Evolutionary conservation across 306 rosid species (phyloP).

Genomic region (Vigna trinervia): DNA sequence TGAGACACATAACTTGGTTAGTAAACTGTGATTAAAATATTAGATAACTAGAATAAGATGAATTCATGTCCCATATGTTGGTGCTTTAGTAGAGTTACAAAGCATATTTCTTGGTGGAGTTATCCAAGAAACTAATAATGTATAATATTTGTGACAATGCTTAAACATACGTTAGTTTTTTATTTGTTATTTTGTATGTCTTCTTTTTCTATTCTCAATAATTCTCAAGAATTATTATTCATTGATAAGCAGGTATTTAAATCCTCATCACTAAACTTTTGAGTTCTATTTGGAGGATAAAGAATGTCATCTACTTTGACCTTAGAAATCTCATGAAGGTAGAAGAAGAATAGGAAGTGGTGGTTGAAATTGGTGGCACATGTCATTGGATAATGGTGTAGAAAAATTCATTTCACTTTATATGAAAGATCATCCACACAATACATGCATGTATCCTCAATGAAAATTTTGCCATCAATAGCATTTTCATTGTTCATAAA

Average conservation of each 20-base stretch:
- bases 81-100: no score
- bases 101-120: no score
- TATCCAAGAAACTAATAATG: background rate
- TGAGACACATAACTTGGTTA: no score
- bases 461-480: background rate
- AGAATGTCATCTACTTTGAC: background rate
- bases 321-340: background rate
- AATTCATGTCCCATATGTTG: no score
- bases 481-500: constrained; percentile 1
- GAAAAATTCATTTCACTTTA: constrained; percentile 15
- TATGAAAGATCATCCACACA: background rate
- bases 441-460: background rate
- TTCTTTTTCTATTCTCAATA: no score
- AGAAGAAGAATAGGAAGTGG: background rate
- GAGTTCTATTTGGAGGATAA: constrained; percentile 17
- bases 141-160: background rate
- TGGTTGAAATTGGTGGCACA: background rate
- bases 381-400: background rate
- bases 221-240: background rate
- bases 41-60: no score
- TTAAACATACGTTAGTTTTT: constrained; percentile 9
- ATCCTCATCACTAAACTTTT: constrained; percentile 32
- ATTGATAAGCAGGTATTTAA: constrained; percentile 28
- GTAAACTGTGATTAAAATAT: no score
- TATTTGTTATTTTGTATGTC: no score